phyloP scores from a whole-genome alignment of 495 filamentous ascomycete species.

The Tuber calosporum region DNA sequence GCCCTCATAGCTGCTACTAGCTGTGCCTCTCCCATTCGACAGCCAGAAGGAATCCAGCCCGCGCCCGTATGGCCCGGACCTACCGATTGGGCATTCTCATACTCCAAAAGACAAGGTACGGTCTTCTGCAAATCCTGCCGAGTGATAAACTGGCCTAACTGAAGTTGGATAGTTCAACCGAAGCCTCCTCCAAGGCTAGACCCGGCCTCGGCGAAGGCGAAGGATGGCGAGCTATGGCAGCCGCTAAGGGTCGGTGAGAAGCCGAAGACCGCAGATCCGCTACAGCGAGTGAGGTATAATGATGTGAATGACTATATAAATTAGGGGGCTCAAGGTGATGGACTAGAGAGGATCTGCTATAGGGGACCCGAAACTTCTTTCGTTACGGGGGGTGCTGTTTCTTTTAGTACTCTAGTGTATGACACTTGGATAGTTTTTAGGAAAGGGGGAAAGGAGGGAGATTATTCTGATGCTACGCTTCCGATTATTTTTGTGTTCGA shows the following conservation, averaged over 20 bases:
- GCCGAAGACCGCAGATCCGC: background rate
- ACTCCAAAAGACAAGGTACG: background rate
- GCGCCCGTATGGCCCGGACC: background rate
- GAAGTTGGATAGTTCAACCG: background rate
- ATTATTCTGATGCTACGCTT: background rate
- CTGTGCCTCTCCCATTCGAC: background rate
- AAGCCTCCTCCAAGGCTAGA: background rate
- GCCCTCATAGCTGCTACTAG: background rate
- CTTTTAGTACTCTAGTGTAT: background rate
- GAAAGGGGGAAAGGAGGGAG: background rate
- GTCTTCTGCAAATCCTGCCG: background rate
- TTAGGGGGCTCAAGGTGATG: background rate
- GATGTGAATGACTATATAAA: background rate
- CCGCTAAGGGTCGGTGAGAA: background rate
- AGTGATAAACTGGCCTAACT: background rate
- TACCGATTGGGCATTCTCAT: background rate
- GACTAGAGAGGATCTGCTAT: background rate
- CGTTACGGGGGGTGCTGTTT: background rate
- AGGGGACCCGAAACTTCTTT: background rate
- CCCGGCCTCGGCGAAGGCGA: background rate
- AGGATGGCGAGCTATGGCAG: background rate
- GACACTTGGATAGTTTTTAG: background rate
- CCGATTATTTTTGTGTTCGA: background rate
- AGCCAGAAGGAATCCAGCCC: background rate
- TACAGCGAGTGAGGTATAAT: background rate